phyloP scores from a whole-genome alignment of 441 rosid species.

The Pelargonium citronellum region DNA sequence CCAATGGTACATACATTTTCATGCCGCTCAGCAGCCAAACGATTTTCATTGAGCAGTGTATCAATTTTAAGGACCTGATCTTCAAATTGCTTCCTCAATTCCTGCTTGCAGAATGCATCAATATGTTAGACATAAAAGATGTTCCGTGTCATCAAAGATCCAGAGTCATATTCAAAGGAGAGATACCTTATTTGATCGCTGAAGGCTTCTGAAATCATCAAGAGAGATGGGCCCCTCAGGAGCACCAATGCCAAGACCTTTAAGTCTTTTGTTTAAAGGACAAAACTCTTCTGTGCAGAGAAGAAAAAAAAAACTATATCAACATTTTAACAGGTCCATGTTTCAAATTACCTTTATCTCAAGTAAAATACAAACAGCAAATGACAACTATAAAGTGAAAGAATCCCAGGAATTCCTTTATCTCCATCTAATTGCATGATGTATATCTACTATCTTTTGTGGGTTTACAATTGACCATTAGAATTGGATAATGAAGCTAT shows the following conservation, averaged over 20 bases:
- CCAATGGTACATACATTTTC: conserved; percentile 46
- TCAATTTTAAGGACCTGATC: conserved; percentile 66
- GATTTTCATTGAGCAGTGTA: conserved; percentile 53
- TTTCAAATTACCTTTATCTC: background rate
- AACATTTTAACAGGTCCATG: background rate
- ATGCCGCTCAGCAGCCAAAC: conserved; percentile 47
- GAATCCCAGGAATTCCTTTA: background rate
- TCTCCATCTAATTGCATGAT: background rate
- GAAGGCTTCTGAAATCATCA: conserved; percentile 95
- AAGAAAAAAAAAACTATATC: conserved; percentile 3
- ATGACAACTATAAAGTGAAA: background rate
- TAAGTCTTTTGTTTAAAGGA: conserved; percentile 62
- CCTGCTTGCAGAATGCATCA: conserved; percentile 39
- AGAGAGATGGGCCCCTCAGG: conserved; percentile 91
- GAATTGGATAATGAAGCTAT: no score
- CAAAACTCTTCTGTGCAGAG: conserved; percentile 61
- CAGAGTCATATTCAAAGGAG: conserved; percentile 13
- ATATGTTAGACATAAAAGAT: background rate
- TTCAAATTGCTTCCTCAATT: conserved; percentile 86
- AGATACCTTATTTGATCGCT: conserved; percentile 74
- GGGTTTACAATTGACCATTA: background rate
- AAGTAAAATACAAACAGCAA: background rate
- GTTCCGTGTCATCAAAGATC: conserved; percentile 16
- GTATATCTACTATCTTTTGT: background rate
- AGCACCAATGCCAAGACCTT: conserved; percentile 88